Base-by-base conservation (phyloP, 495 filamentous ascomycete genomes). In the Aspergillus baeticus region DNA sequence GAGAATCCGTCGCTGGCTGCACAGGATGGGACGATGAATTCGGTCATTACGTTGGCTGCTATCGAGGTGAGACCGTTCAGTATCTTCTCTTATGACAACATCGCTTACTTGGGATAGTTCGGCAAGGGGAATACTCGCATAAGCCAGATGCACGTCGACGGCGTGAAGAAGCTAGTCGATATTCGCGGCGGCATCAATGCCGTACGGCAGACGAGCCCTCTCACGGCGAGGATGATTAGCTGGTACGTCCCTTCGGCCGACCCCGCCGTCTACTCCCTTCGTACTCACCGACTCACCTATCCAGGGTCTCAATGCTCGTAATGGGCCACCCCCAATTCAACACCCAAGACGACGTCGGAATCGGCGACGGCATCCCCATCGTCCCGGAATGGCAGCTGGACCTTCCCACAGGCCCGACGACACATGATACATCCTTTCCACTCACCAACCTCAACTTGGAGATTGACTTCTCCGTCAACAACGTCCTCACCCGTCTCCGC, bases 1-100 rank as follows among this genome's bases (percentile, higher is more conserved):
- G 60, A 69, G 15, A 62, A 78, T 46, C 44, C 56, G 1, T 71
- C 70, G 10, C 56, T 81, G 1, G 77, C 79, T 14, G 65, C 77
- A n/a, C 76, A 80, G 56, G 78, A 82, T 42, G 78, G 70, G 13
- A 82, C 79, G 6, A 70, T 82, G 66, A 77, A 82, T 51, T 74
- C 76, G n/a, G 77, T 82, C 14, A 74, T 82, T 22, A 81, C 77
- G 3, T 57, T 82, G 56, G 78, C 79, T 33, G 70, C 76, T 7
- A 82, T 81, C 26, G 77, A 80, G 50, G 77, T 82, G 44, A 70
- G 69, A 54, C n/a, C n/a, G n/a, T n/a, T n/a, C n/a, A n/a, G n/a
- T n/a, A n/a, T n/a, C n/a, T n/a, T n/a, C n/a, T n/a, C n/a, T n/a
- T n/a, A n/a, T n/a, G n/a, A n/a, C n/a, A n/a, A n/a, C n/a, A n/a